Evolutionary conservation across 306 rosid species (phyloP).

Genomic region (Acacia acuminata): DNA sequence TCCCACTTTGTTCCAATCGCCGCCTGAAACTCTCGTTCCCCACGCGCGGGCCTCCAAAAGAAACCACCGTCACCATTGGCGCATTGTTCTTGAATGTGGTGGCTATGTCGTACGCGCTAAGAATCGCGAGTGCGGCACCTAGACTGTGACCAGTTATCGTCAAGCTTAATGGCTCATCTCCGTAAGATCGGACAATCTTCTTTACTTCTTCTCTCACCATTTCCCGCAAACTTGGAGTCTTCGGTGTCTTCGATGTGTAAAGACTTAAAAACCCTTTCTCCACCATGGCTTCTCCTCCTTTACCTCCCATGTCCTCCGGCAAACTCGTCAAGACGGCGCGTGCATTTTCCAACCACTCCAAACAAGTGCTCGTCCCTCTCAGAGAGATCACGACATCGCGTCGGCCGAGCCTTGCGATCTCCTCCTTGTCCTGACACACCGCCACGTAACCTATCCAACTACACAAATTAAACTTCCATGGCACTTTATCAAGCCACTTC

Average conservation of each 20-base stretch:
- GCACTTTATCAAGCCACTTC: constrained; percentile 4
- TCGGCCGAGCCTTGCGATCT: constrained; percentile 62
- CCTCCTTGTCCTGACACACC: constrained; percentile 52
- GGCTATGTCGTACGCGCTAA: constrained; percentile 67
- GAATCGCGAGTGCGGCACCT: constrained; percentile 83
- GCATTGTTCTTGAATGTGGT: constrained; percentile 31
- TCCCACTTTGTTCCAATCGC: constrained; percentile 40
- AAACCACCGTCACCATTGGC: constrained; percentile 66
- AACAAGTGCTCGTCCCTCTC: constrained; percentile 71
- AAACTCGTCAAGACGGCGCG: constrained; percentile 56
- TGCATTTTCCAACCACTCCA: constrained; percentile 86
- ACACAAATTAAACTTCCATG: constrained; percentile 40
- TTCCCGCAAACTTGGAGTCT: constrained; percentile 53
- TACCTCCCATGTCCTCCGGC: constrained; percentile 7
- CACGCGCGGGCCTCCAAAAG: constrained; percentile 88
- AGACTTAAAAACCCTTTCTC: constrained; percentile 80
- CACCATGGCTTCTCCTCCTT: constrained; percentile 47
- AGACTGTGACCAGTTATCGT: constrained; percentile 89
- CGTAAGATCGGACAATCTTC: constrained; percentile 42
- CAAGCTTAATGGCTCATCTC: constrained; percentile 64
- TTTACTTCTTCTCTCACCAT: constrained; percentile 59
- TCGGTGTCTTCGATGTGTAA: constrained; percentile 50
- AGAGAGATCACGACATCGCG: constrained; percentile 74
- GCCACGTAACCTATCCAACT: constrained; percentile 90
- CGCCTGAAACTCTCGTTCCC: constrained; percentile 62